phyloP scores from a whole-genome alignment of 2,329 filamentous ascomycete genomes.

The Colletotrichum phormii region DNA sequence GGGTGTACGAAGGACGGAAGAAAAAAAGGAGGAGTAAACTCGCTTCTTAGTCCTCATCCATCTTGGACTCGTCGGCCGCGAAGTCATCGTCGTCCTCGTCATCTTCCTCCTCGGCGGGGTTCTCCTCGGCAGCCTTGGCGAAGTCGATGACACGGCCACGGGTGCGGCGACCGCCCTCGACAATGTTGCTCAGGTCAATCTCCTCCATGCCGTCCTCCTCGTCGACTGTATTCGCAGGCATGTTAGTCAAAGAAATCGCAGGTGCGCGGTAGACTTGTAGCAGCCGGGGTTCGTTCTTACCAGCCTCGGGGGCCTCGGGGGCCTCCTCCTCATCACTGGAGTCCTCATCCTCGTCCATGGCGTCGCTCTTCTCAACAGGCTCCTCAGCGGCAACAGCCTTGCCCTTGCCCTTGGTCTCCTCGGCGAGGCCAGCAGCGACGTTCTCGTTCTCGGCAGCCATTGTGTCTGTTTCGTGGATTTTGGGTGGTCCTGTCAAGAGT shows the following conservation, averaged over 20 bases:
- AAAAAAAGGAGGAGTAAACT: background rate
- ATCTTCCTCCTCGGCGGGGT: constrained; percentile 80
- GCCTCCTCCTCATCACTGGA: constrained; percentile 75
- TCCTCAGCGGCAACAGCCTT: constrained; percentile 73
- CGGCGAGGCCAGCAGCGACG: constrained; percentile 52
- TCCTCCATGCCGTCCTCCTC: constrained; percentile 89
- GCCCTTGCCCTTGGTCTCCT: constrained; percentile 86
- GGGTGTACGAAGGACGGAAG: background rate
- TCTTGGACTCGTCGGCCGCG: constrained; percentile 76
- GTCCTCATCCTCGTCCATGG: constrained; percentile 83
- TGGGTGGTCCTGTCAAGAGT: constrained; percentile 26
- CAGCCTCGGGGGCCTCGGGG: constrained; percentile 52
- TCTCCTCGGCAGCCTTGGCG: constrained; percentile 86
- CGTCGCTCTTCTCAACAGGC: constrained; percentile 65
- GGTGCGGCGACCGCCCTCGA: constrained; percentile 82
- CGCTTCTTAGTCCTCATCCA: constrained; percentile 67
- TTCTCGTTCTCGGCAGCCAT: constrained; percentile 64
- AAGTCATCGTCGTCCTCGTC: constrained; percentile 82
- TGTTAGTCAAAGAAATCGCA: constrained; percentile 44
- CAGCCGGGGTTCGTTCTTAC: constrained; percentile 37
- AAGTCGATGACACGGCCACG: constrained; percentile 95
- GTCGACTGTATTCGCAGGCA: constrained; percentile 57
- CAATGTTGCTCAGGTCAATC: constrained; percentile 91
- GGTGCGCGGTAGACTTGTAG: constrained; percentile 1
- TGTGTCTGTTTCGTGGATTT: constrained; percentile 41